Evolutionary conservation across 129 eudicot species (phyloP).

Genomic region (Flaveria trinervia): DNA sequence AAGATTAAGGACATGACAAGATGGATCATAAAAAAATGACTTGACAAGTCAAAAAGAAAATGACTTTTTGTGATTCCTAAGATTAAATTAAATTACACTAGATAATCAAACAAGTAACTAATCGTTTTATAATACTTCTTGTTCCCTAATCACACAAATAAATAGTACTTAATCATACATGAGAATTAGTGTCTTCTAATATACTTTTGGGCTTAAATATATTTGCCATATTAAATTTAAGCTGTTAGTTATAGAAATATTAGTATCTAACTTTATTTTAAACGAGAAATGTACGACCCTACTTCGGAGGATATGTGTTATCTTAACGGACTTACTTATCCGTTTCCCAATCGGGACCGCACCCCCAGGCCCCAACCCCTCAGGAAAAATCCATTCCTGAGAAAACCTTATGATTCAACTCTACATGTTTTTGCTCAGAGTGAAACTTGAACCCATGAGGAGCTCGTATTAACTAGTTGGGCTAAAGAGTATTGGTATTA

Average conservation of each 20-base stretch:
- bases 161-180: neutral
- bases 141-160: constrained; percentile 14
- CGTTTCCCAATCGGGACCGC: too few species aligned
- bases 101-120: constrained; percentile 2
- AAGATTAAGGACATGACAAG: constrained; percentile 33
- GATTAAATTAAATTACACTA: constrained; percentile 1
- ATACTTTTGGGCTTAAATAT: neutral
- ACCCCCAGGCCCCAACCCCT: too few species aligned
- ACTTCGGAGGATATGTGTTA: too few species aligned
- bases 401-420: too few species aligned
- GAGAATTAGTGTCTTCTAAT: neutral
- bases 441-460: too few species aligned
- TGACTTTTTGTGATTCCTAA: constrained; percentile 33
- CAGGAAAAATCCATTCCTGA: too few species aligned
- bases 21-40: constrained; percentile 34
- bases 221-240: neutral
- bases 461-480: too few species aligned
- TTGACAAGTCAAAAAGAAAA: constrained; percentile 33
- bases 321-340: too few species aligned
- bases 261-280: too few species aligned
- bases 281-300: too few species aligned
- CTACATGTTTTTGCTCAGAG: too few species aligned
- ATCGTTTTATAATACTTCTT: neutral
- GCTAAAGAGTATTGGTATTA: neutral
- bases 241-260: neutral